phyloP scores from a whole-genome alignment of 805 yeast species.

The Wickerhamiella cacticola region DNA sequence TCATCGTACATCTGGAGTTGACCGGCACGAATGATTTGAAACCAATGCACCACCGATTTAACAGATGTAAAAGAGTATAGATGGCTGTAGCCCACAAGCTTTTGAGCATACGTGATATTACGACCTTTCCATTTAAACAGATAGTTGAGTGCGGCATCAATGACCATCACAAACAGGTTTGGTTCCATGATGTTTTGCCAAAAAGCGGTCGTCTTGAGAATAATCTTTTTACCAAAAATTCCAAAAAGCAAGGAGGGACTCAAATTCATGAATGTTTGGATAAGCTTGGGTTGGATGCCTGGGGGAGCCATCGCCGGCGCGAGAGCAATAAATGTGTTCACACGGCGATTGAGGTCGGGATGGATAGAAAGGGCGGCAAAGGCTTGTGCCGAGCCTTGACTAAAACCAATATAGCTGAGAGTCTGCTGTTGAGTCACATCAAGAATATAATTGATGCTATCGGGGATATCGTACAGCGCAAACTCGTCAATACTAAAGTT shows the following conservation, averaged over 20 bases:
- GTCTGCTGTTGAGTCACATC: constrained; percentile 34
- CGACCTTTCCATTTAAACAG: constrained; percentile 70
- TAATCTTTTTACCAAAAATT: constrained; percentile 60
- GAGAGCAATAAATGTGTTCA: constrained; percentile 58
- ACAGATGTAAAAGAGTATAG: constrained; percentile 85
- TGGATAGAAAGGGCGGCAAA: constrained; percentile 65
- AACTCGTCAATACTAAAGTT: constrained; percentile 84
- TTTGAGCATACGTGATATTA: constrained; percentile 64
- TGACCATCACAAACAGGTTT: constrained; percentile 55
- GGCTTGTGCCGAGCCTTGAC: constrained; percentile 91
- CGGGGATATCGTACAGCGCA: constrained; percentile 82
- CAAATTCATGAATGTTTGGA: constrained; percentile 61
- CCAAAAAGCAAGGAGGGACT: constrained; percentile 61
- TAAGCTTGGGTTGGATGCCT: constrained; percentile 63
- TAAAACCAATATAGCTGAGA: constrained; percentile 71
- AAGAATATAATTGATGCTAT: constrained; percentile 62
- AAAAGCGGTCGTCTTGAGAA: constrained; percentile 62
- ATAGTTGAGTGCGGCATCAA: constrained; percentile 55
- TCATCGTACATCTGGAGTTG: constrained; percentile 85
- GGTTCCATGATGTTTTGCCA: constrained; percentile 76
- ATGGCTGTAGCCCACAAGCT: constrained; percentile 70
- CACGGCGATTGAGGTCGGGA: constrained; percentile 45
- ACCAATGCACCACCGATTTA: constrained; percentile 92
- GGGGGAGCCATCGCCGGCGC: constrained; percentile 93
- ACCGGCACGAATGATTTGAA: constrained; percentile 67